Evolutionary conservation across 2,329 filamentous ascomycete species (phyloP), one percentile per base, ranked within the genome.

Genomic region (Alternaria sp.): DNA sequence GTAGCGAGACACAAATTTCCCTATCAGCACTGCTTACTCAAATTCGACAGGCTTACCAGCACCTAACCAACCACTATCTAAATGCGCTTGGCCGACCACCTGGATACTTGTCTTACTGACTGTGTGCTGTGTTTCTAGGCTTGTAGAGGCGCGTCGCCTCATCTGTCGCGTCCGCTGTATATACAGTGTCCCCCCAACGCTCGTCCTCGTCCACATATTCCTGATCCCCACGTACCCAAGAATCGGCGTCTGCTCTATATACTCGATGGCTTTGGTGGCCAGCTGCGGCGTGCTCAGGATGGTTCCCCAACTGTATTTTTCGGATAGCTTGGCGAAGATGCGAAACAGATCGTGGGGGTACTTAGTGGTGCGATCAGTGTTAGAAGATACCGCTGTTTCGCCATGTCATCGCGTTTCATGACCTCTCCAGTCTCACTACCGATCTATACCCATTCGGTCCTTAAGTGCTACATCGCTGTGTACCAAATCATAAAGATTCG

Each of bases 91-190:
- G 28, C 8, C 28, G 28, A 0, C 8, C 28, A 4, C 4, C 9
- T 30, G 9, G 42, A 51, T 44, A 54, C 11, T 16, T 30, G 20
- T 30, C 28, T 43, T 51, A 44, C 51, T 46, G 36, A 51, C 20
- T 44, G 46, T 14, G 54, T 49, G 18, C 22, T 54, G 44, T 54
- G 44, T 7, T 55, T 51, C 28, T 55, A 62, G 64, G 62, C 51
- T 66, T 47, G 28, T 66, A 68, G 57, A 63, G 57, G 62, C 59
- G 41, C 48, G 30, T 42, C 63, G 57, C 65, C 59, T 61, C 32
- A 20, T 66, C 3, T 57, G 12, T 59, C 44, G 56, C 61, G 41
- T 24, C 61, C 52, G 54, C 51, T 16, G 51, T 63, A 62, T 46
- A 62, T 64, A 48, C 51, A 61, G 58, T 67, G 60, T 62, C 58